Evolutionary conservation across 805 yeast genomes (phyloP), one percentile per base, ranked within the genome.

Genomic region (Yarrowia sp.): DNA sequence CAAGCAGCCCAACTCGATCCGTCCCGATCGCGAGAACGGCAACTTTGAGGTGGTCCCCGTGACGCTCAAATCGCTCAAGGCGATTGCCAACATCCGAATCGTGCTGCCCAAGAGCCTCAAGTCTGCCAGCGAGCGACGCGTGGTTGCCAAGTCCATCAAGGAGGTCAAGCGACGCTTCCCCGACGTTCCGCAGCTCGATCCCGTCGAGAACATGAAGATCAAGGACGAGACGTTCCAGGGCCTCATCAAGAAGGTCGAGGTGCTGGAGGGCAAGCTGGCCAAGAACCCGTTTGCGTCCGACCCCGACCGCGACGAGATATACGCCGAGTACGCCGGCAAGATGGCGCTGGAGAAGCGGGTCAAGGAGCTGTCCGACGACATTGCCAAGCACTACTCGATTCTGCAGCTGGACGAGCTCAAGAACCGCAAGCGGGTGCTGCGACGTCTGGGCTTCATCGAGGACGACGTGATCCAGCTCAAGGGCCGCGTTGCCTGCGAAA

Each of bases 401-500:
- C 86, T 93, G 67, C 99, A 94, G 74, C 78, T 94, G 70, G 98
- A 94, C 71, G 98, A 94, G 73, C 80, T 94, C 70, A 90, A 88
- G 72, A 90, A 89, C 71, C 86, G 99, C 69, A 93, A 91, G 73
- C 81, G 98, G 69, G 98, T 96, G 1, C 78, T 94, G 68, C 84
- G 98, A 73, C 84, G 97, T 70, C 81, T 94, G 36, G 97, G 94
- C 0, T 94, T 94, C 76, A 86, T 92, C 39, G 81, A 83, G 65
- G 96, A 90, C 73, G 99, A 94, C 73, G 86, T 94, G 65, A 96
- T 94, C 66, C 97, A 94, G 73, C 80, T 94, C 69, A 94, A 94
- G 75, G 99, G 99, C 62, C 83, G 98, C 72, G 98, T 94, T 62
- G 97, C 97, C 0, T 93, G 98, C 74, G 97, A 93, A 70, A 93